phyloP scores from a whole-genome alignment of 306 rosid species.

The Prinsepia uniflora region DNA sequence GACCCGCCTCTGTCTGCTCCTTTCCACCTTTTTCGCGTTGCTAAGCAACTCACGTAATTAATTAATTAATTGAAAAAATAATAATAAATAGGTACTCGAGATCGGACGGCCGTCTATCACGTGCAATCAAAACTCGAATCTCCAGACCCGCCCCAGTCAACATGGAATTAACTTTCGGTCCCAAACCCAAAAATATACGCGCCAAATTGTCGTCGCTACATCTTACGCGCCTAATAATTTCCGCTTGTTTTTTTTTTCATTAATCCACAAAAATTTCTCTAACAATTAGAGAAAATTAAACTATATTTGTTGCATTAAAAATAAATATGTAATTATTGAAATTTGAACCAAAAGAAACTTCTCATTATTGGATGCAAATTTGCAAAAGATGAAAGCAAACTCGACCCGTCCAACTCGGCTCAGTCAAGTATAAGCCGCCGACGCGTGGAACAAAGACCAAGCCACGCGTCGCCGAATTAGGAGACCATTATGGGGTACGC shows the following conservation, averaged over 20 bases:
- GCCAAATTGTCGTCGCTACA: neutral
- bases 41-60: neutral
- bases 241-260: neutral
- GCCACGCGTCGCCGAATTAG: neutral
- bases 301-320: too few species aligned
- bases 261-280: neutral
- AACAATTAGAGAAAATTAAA: neutral
- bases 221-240: neutral
- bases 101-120: constrained; percentile 37
- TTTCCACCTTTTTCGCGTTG: constrained; percentile 22
- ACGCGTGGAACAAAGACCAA: neutral
- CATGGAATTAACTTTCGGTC: constrained; percentile 22
- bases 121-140: constrained; percentile 24
- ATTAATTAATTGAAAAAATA: neutral
- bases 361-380: too few species aligned
- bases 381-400: neutral
- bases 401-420: neutral
- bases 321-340: neutral
- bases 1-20: constrained; percentile 21
- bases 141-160: constrained; percentile 26
- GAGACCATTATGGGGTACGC: neutral
- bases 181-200: constrained; percentile 14
- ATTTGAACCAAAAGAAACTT: too few species aligned
- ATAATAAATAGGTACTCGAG: neutral
- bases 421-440: neutral